A percentile compares a stretch with the other conserved stretches of the same genome.
phyloP scores from a whole-genome alignment of 106 monocot species.

The Dendrobium officinale region DNA sequence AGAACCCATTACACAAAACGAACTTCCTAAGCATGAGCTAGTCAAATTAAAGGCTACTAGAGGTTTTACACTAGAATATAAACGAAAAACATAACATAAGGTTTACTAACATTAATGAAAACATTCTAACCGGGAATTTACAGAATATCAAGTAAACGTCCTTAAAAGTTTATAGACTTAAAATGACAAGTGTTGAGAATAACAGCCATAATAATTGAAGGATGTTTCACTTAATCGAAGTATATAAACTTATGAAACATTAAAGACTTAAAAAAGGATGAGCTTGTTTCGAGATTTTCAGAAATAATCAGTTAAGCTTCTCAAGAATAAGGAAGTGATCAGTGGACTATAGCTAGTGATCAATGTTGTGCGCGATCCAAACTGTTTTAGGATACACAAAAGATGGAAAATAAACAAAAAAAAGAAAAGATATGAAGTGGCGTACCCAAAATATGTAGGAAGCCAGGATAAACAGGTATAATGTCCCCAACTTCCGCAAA shows the following conservation, averaged over 20 bases:
- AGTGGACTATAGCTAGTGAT: not conserved
- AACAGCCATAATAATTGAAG: not conserved
- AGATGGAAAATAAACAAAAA: not conserved
- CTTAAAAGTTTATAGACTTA: not conserved
- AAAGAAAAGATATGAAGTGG: not conserved
- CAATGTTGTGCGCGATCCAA: not conserved
- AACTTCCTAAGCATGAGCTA: not conserved
- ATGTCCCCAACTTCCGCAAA: slow-evolving; percentile 99
- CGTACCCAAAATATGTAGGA: slow-evolving; percentile 93
- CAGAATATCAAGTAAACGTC: not conserved
- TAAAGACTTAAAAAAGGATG: not conserved
- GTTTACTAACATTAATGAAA: not conserved
- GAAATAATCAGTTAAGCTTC: not conserved
- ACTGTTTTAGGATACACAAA: not conserved
- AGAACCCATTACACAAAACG: not conserved
- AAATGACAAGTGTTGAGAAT: not conserved
- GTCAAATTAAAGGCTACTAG: not conserved
- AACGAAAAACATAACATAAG: not conserved
- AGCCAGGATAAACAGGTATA: slow-evolving; percentile 98
- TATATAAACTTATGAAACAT: not conserved
- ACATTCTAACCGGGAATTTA: not conserved
- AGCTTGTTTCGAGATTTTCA: not conserved
- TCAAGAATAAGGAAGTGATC: not conserved
- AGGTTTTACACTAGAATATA: not conserved
- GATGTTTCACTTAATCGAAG: not conserved